phyloP scores from a whole-genome alignment of 2,329 filamentous ascomycete genomes.

The Pleochaeta shiraiana region DNA sequence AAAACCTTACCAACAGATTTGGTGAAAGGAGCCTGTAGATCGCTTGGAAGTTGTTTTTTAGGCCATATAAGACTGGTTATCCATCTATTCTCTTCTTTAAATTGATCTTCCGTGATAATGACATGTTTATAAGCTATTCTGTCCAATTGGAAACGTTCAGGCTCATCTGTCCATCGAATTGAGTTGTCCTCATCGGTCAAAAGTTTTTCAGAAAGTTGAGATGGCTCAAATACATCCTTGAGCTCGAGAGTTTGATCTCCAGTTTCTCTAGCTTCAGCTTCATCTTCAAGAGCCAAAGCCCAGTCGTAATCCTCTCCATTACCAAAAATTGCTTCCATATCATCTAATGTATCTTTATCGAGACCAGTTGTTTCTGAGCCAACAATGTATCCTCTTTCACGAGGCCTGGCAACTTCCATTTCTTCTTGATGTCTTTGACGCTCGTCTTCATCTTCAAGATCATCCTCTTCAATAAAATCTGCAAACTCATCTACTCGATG shows the following conservation, averaged over 20 bases:
- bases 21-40: conserved; percentile 64
- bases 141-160: conserved; percentile 84
- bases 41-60: conserved; percentile 45
- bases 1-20: conserved; percentile 79
- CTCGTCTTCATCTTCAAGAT: conserved; percentile 68
- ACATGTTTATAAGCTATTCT: conserved; percentile 73
- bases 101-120: conserved; percentile 53
- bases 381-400: conserved; percentile 43
- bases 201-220: conserved; percentile 80
- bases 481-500: conserved; percentile 62
- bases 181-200: conserved; percentile 88
- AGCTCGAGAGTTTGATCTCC: conserved; percentile 75
- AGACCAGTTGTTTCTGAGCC: conserved; percentile 65
- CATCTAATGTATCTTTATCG: conserved; percentile 80
- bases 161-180: conserved; percentile 74
- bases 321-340: conserved; percentile 91
- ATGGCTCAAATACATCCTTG: conserved; percentile 96
- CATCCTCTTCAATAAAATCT: conserved; percentile 95
- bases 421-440: conserved; percentile 59
- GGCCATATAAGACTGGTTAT: conserved; percentile 78
- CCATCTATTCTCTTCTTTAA: conserved; percentile 79
- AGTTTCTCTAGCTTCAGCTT: conserved; percentile 55
- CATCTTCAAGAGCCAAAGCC: conserved; percentile 74
- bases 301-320: conserved; percentile 93
- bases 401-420: conserved; percentile 66